Evolutionary conservation across 2,329 filamentous ascomycete genomes (phyloP).

Genomic region (Metarhizium sp.): DNA sequence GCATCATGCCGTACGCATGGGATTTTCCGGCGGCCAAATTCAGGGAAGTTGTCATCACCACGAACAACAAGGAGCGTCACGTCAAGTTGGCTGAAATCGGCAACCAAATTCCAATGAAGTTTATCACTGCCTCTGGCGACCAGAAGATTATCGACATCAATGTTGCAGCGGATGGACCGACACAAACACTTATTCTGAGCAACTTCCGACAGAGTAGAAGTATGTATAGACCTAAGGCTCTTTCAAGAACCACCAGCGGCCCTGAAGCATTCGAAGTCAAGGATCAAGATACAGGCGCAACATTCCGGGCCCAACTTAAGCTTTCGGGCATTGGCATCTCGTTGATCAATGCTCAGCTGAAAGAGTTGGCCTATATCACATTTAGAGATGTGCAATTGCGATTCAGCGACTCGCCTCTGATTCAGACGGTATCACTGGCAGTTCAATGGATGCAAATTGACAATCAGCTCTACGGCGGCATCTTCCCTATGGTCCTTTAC

Average conservation of each 20-base stretch:
- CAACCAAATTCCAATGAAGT: slow-evolving; percentile 89
- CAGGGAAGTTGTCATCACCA: slow-evolving; percentile 73
- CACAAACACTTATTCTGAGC: slow-evolving; percentile 85
- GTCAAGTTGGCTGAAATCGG: slow-evolving; percentile 95
- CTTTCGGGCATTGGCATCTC: slow-evolving; percentile 89
- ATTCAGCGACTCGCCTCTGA: slow-evolving; percentile 85
- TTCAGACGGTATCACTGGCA: slow-evolving; percentile 81
- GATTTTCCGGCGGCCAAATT: slow-evolving; percentile 97
- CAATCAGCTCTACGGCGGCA: slow-evolving; percentile 95
- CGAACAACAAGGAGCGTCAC: slow-evolving; percentile 56
- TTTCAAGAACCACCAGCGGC: slow-evolving; percentile 37
- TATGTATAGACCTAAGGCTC: slow-evolving; percentile 59
- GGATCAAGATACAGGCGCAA: slow-evolving; percentile 77
- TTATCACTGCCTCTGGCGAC: slow-evolving; percentile 56
- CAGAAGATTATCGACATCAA: slow-evolving; percentile 94
- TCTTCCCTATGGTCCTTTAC: slow-evolving; percentile 95
- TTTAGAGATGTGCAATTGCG: slow-evolving; percentile 85
- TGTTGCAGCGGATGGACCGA: slow-evolving; percentile 89
- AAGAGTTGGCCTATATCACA: slow-evolving; percentile 87
- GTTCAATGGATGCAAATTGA: slow-evolving; percentile 99
- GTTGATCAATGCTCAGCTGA: slow-evolving; percentile 83
- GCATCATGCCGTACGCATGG: slow-evolving; percentile 99
- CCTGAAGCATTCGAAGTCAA: slow-evolving; percentile 79
- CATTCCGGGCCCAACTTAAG: slow-evolving; percentile 79
- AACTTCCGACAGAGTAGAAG: slow-evolving; percentile 93